These are phyloP conservation scores for Monilinia aucupariae DNA, from an alignment of 2,329 filamentous ascomycete species.

Conservation along the genomic window DNA sequence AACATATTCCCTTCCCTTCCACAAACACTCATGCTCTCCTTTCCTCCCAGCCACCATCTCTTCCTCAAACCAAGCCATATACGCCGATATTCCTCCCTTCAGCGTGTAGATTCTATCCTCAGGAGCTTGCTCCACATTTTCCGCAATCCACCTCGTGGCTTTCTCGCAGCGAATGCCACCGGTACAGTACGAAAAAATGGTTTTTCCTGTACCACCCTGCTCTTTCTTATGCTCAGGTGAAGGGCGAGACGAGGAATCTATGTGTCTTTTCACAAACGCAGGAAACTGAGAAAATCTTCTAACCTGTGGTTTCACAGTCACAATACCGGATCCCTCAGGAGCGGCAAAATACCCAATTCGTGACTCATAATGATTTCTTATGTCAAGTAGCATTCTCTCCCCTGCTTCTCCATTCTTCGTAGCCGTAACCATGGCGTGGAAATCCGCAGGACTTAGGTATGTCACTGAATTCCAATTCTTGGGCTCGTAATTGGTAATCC, in stretches of 20 bases:
- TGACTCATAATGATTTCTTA: conserved; percentile 35
- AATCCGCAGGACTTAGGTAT: conserved; percentile 29
- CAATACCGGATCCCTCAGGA: conserved; percentile 25
- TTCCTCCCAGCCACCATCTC: conserved; percentile 32
- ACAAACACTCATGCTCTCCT: conserved; percentile 28
- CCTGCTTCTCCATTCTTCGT: not conserved
- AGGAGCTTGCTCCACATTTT: conserved; percentile 25
- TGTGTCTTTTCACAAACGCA: conserved; percentile 30
- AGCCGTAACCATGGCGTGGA: conserved; percentile 24
- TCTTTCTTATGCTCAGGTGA: not conserved
- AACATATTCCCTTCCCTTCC: conserved; percentile 35
- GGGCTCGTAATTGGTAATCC: conserved; percentile 33
- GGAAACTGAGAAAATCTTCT: conserved; percentile 35
- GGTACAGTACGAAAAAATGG: conserved; percentile 35
- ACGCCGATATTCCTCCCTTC: conserved; percentile 34
- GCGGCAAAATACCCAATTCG: conserved; percentile 35
- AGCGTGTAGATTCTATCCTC: conserved; percentile 31
- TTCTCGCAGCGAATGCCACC: conserved; percentile 36
- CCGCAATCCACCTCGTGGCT: conserved; percentile 32
- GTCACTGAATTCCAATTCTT: conserved; percentile 30
- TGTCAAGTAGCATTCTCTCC: conserved; percentile 29
- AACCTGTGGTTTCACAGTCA: conserved; percentile 32
- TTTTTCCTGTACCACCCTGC: conserved; percentile 15
- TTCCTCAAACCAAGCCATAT: conserved; percentile 35
- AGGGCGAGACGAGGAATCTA: conserved; percentile 8